These are phyloP conservation scores for Trichoderma sp. DNA, from an alignment of 2,329 filamentous ascomycete species.

Conservation along the genomic window DNA sequence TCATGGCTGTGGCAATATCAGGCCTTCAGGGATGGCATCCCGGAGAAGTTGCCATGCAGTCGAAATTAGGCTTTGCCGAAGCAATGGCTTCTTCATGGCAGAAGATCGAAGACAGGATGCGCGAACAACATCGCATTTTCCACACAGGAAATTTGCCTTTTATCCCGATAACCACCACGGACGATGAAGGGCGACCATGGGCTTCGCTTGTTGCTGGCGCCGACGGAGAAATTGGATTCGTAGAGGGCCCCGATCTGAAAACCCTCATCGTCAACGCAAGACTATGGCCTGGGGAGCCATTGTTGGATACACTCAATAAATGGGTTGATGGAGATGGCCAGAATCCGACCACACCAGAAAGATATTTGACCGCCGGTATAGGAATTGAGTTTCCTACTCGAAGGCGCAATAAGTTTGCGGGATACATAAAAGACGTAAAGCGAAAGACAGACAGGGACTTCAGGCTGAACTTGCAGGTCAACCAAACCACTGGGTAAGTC, in stretches of 20 bases:
- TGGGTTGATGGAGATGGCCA: conserved; percentile 6
- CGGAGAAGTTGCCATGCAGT: conserved; percentile 19
- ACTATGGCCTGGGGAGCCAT: conserved; percentile 20
- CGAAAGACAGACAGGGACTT: conserved; percentile 1
- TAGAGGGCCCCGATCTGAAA: conserved; percentile 21
- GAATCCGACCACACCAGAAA: not conserved
- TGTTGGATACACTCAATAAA: conserved; percentile 17
- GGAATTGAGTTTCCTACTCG: conserved; percentile 26
- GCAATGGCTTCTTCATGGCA: conserved; percentile 8
- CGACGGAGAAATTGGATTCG: conserved; percentile 22
- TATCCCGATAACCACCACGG: conserved; percentile 21
- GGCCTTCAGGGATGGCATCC: conserved; percentile 26
- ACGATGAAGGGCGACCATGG: conserved; percentile 27
- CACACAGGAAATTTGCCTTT: conserved; percentile 23
- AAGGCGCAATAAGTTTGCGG: conserved; percentile 27
- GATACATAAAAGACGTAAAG: conserved; percentile 18
- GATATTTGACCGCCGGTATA: conserved; percentile 20
- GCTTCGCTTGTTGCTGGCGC: conserved; percentile 22
- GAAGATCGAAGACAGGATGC: conserved; percentile 17
- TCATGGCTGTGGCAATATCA: conserved; percentile 9
- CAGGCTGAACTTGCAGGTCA: conserved; percentile 16
- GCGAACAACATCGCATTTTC: conserved; percentile 27
- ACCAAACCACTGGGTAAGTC: conserved; percentile 22
- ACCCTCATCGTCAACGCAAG: conserved; percentile 23
- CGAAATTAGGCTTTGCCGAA: conserved; percentile 21